Conservation (phyloP, 441 rosid species). For the Populus hybrid region DNA sequence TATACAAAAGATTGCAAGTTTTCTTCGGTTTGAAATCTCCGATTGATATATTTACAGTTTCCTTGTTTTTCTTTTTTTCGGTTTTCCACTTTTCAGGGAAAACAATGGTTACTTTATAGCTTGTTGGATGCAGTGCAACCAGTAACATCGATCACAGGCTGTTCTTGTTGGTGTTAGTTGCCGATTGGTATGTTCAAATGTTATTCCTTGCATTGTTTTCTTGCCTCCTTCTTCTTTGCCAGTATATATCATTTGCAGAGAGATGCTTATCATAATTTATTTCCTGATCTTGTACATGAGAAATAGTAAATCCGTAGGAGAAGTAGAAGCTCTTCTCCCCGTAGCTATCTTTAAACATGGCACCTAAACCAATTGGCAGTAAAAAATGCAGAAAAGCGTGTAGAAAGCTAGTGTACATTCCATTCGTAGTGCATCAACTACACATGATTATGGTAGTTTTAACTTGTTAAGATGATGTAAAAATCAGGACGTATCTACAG, state of each 20-base stretch:
- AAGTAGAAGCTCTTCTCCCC: neutral
- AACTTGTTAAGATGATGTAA: constrained; percentile 12
- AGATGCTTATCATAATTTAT: neutral
- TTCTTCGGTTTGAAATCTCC: constrained; percentile 9
- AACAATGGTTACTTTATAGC: constrained; percentile 84
- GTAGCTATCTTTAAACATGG: neutral
- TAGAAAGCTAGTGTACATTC: neutral
- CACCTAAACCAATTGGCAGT: constrained; percentile 1
- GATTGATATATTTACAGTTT: neutral
- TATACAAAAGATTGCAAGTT: neutral
- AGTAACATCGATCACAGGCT: constrained; percentile 74
- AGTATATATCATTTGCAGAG: neutral
- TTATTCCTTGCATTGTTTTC: constrained; percentile 5
- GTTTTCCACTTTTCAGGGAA: constrained; percentile 51
- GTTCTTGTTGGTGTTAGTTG: constrained; percentile 83
- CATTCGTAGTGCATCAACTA: neutral
- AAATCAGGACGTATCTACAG: constrained; percentile 36
- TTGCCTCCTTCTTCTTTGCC: neutral
- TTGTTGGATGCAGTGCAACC: constrained; percentile 94
- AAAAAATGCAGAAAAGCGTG: neutral
- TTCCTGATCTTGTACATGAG: neutral
- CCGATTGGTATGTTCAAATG: constrained; percentile 53
- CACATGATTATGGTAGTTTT: neutral
- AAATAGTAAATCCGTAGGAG: neutral
- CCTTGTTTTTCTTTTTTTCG: neutral